Conservation (phyloP, 306 rosid species). For the Leucaena leucocephala region DNA sequence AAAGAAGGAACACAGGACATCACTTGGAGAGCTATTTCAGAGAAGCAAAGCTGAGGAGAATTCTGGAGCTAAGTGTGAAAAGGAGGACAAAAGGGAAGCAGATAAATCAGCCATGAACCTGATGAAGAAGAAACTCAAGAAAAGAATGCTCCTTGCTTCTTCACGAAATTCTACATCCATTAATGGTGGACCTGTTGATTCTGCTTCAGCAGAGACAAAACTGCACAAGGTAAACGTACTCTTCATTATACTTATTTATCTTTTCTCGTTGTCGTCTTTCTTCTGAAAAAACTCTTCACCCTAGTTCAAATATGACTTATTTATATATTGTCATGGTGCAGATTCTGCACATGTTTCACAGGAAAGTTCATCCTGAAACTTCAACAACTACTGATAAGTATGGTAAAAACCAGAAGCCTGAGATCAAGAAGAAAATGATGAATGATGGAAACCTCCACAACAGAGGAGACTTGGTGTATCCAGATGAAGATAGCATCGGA, state of each 20-base stretch:
- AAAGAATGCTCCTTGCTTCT: constrained; percentile 65
- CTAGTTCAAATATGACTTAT: neutral
- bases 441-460: constrained; percentile 43
- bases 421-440: constrained; percentile 54
- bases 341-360: constrained; percentile 86
- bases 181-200: constrained; percentile 45
- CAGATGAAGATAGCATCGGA: constrained; percentile 60
- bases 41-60: constrained; percentile 71
- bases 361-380: constrained; percentile 87
- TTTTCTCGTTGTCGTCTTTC: neutral
- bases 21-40: constrained; percentile 87
- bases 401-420: constrained; percentile 52
- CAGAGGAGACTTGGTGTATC: constrained; percentile 44
- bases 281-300: neutral
- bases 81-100: constrained; percentile 61
- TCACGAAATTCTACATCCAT: constrained; percentile 49
- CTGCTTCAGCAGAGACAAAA: constrained; percentile 71
- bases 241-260: neutral
- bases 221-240: constrained; percentile 61
- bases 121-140: constrained; percentile 74
- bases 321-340: constrained; percentile 34
- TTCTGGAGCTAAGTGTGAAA: constrained; percentile 49
- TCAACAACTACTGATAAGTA: constrained; percentile 41
- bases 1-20: constrained; percentile 80
- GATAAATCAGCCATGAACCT: constrained; percentile 70